Conservation (phyloP, 305 asterid genomes). For the Ilex paraguariensis region DNA sequence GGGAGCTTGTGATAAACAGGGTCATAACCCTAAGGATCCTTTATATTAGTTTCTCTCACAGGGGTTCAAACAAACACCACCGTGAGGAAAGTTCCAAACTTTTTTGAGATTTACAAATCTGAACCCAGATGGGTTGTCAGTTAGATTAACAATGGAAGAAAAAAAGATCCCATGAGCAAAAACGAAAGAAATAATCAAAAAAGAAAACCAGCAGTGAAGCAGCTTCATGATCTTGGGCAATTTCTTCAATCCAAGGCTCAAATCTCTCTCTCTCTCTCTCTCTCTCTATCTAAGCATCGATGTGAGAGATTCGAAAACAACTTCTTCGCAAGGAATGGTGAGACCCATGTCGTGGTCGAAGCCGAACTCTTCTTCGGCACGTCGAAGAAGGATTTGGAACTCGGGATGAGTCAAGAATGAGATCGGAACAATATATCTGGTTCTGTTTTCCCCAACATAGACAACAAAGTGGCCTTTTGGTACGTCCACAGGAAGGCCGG, state of each 20-base stretch:
- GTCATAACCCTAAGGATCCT: too few species aligned
- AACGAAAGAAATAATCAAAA: conserved; percentile 4
- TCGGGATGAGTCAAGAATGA: conserved; percentile 4
- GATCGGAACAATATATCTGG: conserved; percentile 1
- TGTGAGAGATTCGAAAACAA: conserved; percentile 24
- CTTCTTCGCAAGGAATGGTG: conserved; percentile 34
- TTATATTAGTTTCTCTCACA: too few species aligned
- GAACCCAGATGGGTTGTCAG: background rate
- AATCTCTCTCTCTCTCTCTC: background rate
- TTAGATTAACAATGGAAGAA: background rate
- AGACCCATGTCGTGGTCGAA: conserved; percentile 32
- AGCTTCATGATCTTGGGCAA: background rate
- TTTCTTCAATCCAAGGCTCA: background rate
- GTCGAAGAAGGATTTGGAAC: conserved; percentile 1
- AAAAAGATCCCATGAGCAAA: conserved; percentile 15
- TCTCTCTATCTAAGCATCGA: conserved; percentile 19
- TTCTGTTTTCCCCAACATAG: conserved; percentile 1
- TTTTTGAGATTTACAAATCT: conserved; percentile 1
- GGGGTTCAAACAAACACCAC: background rate
- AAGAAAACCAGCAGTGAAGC: background rate
- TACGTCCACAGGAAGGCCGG: background rate
- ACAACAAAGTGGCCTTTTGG: conserved; percentile 2
- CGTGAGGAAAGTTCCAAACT: background rate
- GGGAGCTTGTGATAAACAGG: too few species aligned
- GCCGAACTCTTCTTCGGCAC: conserved; percentile 38